Evolutionary conservation across 2,329 filamentous ascomycete genomes (phyloP).

Genomic region (Neonectria faginata): DNA sequence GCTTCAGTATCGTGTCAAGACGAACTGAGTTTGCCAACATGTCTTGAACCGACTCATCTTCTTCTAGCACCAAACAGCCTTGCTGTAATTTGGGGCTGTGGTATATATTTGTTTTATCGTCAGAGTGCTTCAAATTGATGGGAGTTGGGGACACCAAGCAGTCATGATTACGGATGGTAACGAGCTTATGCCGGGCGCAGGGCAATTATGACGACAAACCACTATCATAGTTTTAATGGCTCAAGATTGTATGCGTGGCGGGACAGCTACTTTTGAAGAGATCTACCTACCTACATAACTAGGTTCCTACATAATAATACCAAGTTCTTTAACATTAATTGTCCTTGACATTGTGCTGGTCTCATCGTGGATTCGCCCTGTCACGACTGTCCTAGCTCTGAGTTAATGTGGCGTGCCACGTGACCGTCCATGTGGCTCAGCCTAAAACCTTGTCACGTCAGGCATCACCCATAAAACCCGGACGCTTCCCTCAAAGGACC

Average conservation of each 20-base stretch:
- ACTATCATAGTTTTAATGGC: slow-evolving; percentile 43
- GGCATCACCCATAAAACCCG: slow-evolving; percentile 33
- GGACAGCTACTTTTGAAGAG: slow-evolving; percentile 35
- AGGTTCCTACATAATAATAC: slow-evolving; percentile 35
- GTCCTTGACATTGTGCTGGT: neutral
- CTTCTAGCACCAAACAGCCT: slow-evolving; percentile 11
- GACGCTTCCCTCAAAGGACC: slow-evolving; percentile 28
- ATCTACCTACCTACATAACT: slow-evolving; percentile 12
- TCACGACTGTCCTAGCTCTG: neutral
- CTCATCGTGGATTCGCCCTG: slow-evolving; percentile 1
- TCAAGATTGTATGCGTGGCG: slow-evolving; percentile 38
- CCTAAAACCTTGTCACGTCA: slow-evolving; percentile 42
- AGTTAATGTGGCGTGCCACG: slow-evolving; percentile 34
- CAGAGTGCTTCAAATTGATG: slow-evolving; percentile 32
- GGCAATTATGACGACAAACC: slow-evolving; percentile 41
- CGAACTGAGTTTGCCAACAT: slow-evolving; percentile 42
- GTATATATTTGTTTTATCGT: slow-evolving; percentile 36
- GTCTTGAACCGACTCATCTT: slow-evolving; percentile 8
- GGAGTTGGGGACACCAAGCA: slow-evolving; percentile 38
- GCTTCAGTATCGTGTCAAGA: slow-evolving; percentile 60
- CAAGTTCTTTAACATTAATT: slow-evolving; percentile 6
- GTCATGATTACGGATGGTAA: slow-evolving; percentile 46
- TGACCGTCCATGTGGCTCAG: slow-evolving; percentile 25
- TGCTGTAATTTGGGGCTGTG: slow-evolving; percentile 22
- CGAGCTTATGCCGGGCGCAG: slow-evolving; percentile 42